Percentiles rank a stretch among this genome's conserved stretches.
Evolutionary conservation across 2,329 filamentous ascomycete genomes (phyloP).

Genomic region (Colletotrichum caudatum): DNA sequence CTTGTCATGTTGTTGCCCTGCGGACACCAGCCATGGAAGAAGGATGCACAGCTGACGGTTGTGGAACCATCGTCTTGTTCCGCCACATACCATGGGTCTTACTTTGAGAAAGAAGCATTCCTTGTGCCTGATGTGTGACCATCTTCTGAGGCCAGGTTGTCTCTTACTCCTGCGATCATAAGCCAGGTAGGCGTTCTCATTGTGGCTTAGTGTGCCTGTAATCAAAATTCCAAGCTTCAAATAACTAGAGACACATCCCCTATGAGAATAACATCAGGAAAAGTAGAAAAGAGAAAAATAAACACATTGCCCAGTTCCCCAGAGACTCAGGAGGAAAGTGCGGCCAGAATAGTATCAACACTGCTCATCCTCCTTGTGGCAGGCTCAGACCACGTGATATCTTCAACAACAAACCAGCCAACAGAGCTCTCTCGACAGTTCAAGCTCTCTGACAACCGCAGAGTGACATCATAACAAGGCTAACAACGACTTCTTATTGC

Average conservation of each 20-base stretch:
- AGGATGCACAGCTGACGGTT: neutral
- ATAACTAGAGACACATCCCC: neutral
- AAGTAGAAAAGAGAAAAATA: too few relatives aligned
- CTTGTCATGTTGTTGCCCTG: neutral
- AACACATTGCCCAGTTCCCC: neutral
- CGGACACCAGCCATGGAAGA: too few relatives aligned
- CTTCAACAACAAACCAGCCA: neutral
- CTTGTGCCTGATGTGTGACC: neutral
- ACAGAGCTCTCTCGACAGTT: too few relatives aligned
- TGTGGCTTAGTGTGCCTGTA: neutral
- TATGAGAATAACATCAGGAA: neutral
- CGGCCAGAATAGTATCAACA: neutral
- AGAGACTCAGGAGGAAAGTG: neutral
- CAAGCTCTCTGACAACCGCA: neutral
- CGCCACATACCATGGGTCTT: fast-evolving
- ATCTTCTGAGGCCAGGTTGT: neutral
- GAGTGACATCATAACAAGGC: neutral
- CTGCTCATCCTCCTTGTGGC: neutral
- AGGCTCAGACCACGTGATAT: neutral
- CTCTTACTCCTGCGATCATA: neutral
- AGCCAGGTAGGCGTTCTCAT: too few relatives aligned
- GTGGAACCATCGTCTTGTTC: neutral
- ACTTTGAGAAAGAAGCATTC: too few relatives aligned
- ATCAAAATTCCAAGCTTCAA: neutral
- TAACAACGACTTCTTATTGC: neutral